phyloP scores from a whole-genome alignment of 805 yeast genomes.

The Sugiyamaella boreocaroliniensis region DNA sequence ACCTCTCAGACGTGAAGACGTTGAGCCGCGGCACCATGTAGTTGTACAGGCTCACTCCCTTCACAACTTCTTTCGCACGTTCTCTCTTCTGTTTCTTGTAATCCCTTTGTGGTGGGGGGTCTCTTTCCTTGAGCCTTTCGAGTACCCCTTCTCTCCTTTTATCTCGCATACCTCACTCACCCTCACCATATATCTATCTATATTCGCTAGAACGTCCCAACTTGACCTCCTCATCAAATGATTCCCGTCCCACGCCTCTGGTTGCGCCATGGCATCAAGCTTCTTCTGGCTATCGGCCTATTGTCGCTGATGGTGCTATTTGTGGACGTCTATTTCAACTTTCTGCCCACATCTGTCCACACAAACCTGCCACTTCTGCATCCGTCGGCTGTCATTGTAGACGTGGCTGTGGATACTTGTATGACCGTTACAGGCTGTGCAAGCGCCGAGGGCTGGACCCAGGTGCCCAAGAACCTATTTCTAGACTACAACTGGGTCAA shows the following conservation, averaged over 20 bases:
- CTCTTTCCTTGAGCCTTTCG: no score
- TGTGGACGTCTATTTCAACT: slow-evolving; percentile 36
- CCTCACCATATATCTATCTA: no score
- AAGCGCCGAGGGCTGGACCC: slow-evolving; percentile 36
- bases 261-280: slow-evolving; percentile 15
- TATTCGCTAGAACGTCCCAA: no score
- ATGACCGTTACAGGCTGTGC: slow-evolving; percentile 23
- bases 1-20: no score
- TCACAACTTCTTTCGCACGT: no score
- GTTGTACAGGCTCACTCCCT: no score
- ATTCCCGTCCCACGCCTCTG: slow-evolving; percentile 6
- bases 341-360: slow-evolving; percentile 31
- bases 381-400: slow-evolving; percentile 39
- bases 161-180: no score
- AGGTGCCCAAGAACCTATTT: slow-evolving; percentile 42
- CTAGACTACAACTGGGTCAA: slow-evolving; percentile 38
- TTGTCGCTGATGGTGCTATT: slow-evolving; percentile 27
- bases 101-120: no score
- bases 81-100: no score
- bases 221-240: background rate
- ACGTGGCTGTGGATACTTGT: slow-evolving; percentile 35
- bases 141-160: no score
- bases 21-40: no score
- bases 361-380: slow-evolving; percentile 37
- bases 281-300: slow-evolving; percentile 4